Evolutionary conservation across 2,329 filamentous ascomycete genomes (phyloP).

Genomic region (Arthroderma sp.): DNA sequence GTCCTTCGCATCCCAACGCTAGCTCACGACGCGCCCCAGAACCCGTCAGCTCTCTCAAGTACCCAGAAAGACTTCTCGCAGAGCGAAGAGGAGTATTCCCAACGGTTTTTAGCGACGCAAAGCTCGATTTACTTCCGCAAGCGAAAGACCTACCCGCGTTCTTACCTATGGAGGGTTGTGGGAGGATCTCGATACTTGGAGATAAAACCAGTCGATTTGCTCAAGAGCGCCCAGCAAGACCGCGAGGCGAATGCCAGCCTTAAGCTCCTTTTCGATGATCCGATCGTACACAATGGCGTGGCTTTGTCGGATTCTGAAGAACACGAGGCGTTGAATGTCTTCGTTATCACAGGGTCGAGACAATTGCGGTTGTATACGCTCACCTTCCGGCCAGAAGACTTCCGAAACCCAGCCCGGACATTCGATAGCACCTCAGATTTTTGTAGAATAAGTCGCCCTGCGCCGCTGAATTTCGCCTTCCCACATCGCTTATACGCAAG

Average conservation of each 20-base stretch:
- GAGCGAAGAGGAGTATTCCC: conserved; percentile 55
- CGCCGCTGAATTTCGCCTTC: conserved; percentile 62
- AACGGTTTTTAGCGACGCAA: conserved; percentile 59
- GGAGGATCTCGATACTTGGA: conserved; percentile 70
- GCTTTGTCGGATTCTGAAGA: conserved; percentile 68
- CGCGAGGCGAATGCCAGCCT: conserved; percentile 61
- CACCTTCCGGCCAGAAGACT: conserved; percentile 69
- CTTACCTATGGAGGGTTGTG: conserved; percentile 81
- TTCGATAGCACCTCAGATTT: conserved; percentile 64
- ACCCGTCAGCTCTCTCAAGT: conserved; percentile 30
- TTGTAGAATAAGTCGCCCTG: conserved; percentile 60
- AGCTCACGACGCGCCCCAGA: conserved; percentile 31
- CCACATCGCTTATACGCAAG: conserved; percentile 71
- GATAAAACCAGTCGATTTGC: conserved; percentile 69
- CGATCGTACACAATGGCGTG: conserved; percentile 64
- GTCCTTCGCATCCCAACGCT: conserved; percentile 55
- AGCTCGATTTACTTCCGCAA: conserved; percentile 76
- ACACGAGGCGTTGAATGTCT: conserved; percentile 64
- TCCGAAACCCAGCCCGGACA: conserved; percentile 54
- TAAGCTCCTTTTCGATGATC: conserved; percentile 60
- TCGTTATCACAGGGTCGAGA: conserved; percentile 65
- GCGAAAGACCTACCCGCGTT: conserved; percentile 62
- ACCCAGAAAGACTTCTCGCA: conserved; percentile 36
- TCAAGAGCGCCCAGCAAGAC: conserved; percentile 49
- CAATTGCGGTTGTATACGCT: conserved; percentile 60